Evolutionary conservation across 352 stramenopile species (phyloP), one percentile per base, ranked within the genome.

Genomic region (Halophytophthora batemanensis): DNA sequence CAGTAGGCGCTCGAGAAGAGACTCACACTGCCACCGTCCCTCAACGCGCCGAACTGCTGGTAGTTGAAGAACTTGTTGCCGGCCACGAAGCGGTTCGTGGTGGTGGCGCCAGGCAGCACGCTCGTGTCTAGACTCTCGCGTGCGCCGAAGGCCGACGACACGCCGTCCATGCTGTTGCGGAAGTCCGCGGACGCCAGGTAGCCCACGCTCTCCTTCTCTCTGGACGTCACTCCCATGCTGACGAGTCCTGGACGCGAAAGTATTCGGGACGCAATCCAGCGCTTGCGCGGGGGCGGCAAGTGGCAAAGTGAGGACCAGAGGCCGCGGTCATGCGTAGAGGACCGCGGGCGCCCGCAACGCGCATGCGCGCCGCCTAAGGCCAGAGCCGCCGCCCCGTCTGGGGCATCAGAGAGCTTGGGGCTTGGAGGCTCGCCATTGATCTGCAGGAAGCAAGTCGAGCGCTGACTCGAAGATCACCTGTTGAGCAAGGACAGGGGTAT

Each of bases 41-140:
- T 75, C 18, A 90, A 49, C 39, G 73, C 74, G 31, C 77, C 79
- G 63, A 85, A 90, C 49, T 82, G 66, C 46, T 90, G 73, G 48
- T 87, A 83, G 51, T 85, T 85, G 53, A 84, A 88, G 49, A 86
- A 85, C 47, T 88, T 77, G 43, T 82, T 79, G 34, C 80, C 80
- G 1, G 77, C 70, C 50, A 90, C 72, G 62, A 77, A 77, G 15
- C 67, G 56, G 45, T 77, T 74, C 56, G 66, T 69, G 41, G 51
- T 54, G 17, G 62, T 34, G 46, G 69, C 53, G 29, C 44, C 59
- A 33, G 49, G 45, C 29, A 54, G 67, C 36, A 71, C 62, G 42
- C 59, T 23, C 35, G 59, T 75, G 29, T 74, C 67, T 23, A 64
- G 53, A 40, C 51, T 67, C 44, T 33, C 52, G 49, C 60, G 59